A percentile compares a stretch with the other conserved stretches of the same genome.
phyloP scores from a whole-genome alignment of 176 grass and related monocot genomes.

The Carex littledalei region DNA sequence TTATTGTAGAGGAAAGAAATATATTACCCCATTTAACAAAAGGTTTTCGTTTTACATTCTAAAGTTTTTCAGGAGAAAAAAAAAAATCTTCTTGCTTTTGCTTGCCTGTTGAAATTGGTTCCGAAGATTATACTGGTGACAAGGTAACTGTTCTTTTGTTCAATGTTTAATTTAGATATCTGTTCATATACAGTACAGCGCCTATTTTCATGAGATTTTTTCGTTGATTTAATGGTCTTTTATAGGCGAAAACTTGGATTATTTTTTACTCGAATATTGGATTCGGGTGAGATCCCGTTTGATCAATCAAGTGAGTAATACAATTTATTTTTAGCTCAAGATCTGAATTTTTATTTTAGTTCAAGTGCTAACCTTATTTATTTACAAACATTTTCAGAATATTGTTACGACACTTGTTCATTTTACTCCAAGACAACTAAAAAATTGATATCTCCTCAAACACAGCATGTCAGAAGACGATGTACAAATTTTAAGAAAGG shows the following conservation, averaged over 20 bases:
- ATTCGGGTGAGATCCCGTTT: background rate
- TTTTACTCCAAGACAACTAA: background rate
- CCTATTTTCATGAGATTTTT: too few relatives aligned
- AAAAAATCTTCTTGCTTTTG: background rate
- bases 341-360: background rate
- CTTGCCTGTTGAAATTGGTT: background rate
- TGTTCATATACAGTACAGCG: background rate
- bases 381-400: background rate
- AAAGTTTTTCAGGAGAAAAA: background rate
- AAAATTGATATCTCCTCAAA: too few relatives aligned
- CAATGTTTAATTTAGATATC: constrained; percentile 6
- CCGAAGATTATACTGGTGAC: background rate
- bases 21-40: background rate
- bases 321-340: background rate
- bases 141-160: constrained; percentile 10
- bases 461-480: constrained; percentile 28
- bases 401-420: background rate
- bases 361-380: background rate
- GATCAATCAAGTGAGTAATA: background rate
- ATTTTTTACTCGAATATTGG: background rate
- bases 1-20: background rate
- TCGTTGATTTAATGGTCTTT: background rate
- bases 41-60: background rate
- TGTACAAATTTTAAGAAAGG: constrained; percentile 14
- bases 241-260: background rate